These are phyloP conservation scores for Porcisia deanei DNA, from an alignment of 208 protist species.

Conservation along the genomic window DNA sequence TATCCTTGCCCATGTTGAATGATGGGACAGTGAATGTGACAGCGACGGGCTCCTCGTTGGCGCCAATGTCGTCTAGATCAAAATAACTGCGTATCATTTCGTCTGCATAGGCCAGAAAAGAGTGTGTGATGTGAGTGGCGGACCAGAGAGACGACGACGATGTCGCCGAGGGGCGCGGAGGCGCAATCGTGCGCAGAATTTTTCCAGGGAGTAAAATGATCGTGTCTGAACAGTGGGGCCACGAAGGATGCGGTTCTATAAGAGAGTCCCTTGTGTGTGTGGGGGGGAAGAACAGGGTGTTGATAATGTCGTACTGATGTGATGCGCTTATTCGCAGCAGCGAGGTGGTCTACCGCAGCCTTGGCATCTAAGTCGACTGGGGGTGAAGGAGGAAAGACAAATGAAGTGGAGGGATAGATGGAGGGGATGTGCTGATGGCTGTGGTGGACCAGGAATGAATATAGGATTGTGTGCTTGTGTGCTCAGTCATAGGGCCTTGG, in stretches of 20 bases:
- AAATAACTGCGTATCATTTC: conserved; percentile 78
- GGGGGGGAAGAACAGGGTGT: neutral
- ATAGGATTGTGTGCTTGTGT: neutral
- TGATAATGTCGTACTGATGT: neutral
- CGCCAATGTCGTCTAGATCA: conserved; percentile 57
- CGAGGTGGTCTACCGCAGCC: neutral
- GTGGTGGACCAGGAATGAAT: neutral
- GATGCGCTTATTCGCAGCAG: neutral
- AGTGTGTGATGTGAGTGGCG: neutral
- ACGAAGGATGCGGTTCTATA: neutral
- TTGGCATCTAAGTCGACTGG: neutral
- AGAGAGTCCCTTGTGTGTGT: neutral
- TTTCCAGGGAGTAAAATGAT: neutral
- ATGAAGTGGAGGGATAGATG: neutral
- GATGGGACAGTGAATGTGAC: conserved; percentile 57
- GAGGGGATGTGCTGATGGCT: neutral
- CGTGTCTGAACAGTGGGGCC: neutral
- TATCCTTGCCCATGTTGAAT: conserved; percentile 55
- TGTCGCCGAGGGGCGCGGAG: neutral
- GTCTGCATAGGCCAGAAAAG: neutral
- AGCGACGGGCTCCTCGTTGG: conserved; percentile 51
- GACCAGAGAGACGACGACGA: neutral
- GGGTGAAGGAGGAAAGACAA: neutral
- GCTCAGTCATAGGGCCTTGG: neutral
- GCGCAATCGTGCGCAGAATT: neutral